Percentiles rank a stretch among this genome's conserved stretches.
These are phyloP conservation scores for Calonectria pseudoturangicola DNA, from an alignment of 2,329 filamentous ascomycete genomes.

Conservation along the genomic window DNA sequence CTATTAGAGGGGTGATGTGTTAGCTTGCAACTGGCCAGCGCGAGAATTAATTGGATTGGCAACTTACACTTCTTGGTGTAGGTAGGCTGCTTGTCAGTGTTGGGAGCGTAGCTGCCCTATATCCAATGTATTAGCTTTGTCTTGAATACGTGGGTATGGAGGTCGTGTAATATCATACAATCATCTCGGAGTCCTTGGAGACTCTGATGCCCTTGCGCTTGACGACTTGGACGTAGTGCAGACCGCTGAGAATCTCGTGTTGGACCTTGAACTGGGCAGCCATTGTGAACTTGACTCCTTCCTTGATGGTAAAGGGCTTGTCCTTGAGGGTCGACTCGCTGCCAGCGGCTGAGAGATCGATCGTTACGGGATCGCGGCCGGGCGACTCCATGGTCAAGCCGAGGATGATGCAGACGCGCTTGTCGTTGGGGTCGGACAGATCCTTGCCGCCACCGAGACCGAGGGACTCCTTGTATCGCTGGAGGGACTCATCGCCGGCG, in stretches of 20 bases:
- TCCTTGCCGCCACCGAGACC: slow-evolving; percentile 85
- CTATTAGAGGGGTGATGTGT: slow-evolving; percentile 64
- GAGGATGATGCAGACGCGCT: slow-evolving; percentile 93
- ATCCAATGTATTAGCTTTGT: slow-evolving; percentile 49
- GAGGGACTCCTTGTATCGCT: slow-evolving; percentile 97
- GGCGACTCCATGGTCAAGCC: slow-evolving; percentile 91
- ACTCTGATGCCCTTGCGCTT: slow-evolving; percentile 91
- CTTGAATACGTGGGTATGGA: not conserved
- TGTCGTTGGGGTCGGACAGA: slow-evolving; percentile 85
- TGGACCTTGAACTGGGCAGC: slow-evolving; percentile 95
- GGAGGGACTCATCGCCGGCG: slow-evolving; percentile 90
- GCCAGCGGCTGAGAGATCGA: slow-evolving; percentile 86
- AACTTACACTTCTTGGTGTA: slow-evolving; percentile 94
- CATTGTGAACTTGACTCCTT: slow-evolving; percentile 95
- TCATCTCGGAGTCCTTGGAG: slow-evolving; percentile 98
- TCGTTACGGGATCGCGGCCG: slow-evolving; percentile 88
- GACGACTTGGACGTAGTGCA: slow-evolving; percentile 96
- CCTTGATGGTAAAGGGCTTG: slow-evolving; percentile 98
- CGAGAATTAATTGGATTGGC: not conserved
- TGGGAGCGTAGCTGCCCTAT: slow-evolving; percentile 94
- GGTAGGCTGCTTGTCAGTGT: slow-evolving; percentile 87
- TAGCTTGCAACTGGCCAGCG: not conserved
- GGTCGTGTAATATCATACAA: slow-evolving; percentile 76
- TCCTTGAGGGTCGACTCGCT: slow-evolving; percentile 87
- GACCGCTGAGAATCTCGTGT: slow-evolving; percentile 94